Base-by-base conservation (phyloP, 768 basidiomycete species). In the Kwoniella botswanensis region DNA sequence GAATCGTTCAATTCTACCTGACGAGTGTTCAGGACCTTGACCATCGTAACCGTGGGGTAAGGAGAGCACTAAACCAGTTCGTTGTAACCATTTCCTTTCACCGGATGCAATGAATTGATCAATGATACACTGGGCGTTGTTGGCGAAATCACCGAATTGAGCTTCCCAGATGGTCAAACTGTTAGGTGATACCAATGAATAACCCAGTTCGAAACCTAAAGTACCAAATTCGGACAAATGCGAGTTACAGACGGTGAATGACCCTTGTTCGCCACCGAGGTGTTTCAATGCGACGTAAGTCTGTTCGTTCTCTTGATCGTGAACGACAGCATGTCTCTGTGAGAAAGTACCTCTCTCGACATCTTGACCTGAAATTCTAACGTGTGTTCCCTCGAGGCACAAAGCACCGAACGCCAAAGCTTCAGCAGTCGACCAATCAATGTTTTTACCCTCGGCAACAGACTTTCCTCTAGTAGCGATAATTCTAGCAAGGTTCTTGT, bases 311-410 rank as follows among this genome's bases (percentile, higher is more conserved):
- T 86, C 87, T 86, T 99, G 96, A 84, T 99, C 96, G 84, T 98
- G 94, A 67, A 99, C 88, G 73, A 99, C 91, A 59, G 95, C 95
- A 78, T 99, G 96, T 56, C 96, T 91, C 82, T 99, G 96, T 15
- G 95, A 98, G 88, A 99, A 99, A 2, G 96, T 99, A 42, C 96
- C 96, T 81, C 96, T 92, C 85, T 99, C 96, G 65, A 98, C 96
- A 82, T 99, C 96, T 85, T 99, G 97, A 41, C 96, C 96, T 0
- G 94, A 97, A 1, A 99, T 87, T 72, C 96, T 92, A 59, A 99
- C 92, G 82, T 98, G 94, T 62, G 91, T 91, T 77, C 92, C 92
- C 84, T 98, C 95, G 53, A 97, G 87, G 11, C 92, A 93, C 52
- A 99, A 90, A 5, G 94, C 88, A 69, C 96, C 97, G 79, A 98